These are phyloP conservation scores for Apophysomyces sp. DNA, from an alignment of 371 early-diverging fungal genomes.

Conservation along the genomic window DNA sequence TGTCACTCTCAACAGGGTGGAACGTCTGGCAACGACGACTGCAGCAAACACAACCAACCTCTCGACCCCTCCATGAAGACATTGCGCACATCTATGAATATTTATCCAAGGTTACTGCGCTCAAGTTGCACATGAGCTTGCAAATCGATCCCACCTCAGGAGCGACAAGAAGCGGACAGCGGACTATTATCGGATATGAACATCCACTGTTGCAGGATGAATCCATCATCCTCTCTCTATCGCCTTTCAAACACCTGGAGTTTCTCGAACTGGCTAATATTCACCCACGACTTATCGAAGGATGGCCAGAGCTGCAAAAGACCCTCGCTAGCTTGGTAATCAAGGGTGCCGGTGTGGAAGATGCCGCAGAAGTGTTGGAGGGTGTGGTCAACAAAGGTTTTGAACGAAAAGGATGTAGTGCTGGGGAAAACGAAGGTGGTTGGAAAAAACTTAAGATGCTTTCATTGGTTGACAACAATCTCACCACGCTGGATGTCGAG, in stretches of 20 bases:
- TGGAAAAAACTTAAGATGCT: conserved; percentile 53
- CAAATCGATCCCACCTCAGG: conserved; percentile 30
- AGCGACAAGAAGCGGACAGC: conserved; percentile 45
- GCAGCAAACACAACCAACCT: conserved; percentile 19
- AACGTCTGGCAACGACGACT: conserved; percentile 53
- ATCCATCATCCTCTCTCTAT: conserved; percentile 35
- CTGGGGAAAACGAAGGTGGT: conserved; percentile 10
- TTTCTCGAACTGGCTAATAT: conserved; percentile 54
- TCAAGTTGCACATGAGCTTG: conserved; percentile 50
- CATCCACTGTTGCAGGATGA: conserved; percentile 38
- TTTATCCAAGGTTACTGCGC: conserved; percentile 44
- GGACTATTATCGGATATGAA: conserved; percentile 47
- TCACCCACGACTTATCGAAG: conserved; percentile 45
- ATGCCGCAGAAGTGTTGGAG: conserved; percentile 41
- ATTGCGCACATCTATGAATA: conserved; percentile 55
- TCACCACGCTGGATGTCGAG: conserved; percentile 49
- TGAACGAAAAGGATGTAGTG: background rate
- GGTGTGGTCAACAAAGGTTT: conserved; percentile 19
- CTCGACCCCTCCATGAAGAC: conserved; percentile 43
- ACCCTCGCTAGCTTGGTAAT: conserved; percentile 48
- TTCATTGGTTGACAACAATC: conserved; percentile 57
- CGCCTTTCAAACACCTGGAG: conserved; percentile 41
- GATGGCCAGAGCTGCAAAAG: conserved; percentile 44
- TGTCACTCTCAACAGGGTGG: conserved; percentile 65
- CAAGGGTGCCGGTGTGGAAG: conserved; percentile 46